These are phyloP conservation scores for Sphagnum tenellum DNA, from an alignment of 225 moss, liverwort and hornwort genomes.

Conservation along the genomic window DNA sequence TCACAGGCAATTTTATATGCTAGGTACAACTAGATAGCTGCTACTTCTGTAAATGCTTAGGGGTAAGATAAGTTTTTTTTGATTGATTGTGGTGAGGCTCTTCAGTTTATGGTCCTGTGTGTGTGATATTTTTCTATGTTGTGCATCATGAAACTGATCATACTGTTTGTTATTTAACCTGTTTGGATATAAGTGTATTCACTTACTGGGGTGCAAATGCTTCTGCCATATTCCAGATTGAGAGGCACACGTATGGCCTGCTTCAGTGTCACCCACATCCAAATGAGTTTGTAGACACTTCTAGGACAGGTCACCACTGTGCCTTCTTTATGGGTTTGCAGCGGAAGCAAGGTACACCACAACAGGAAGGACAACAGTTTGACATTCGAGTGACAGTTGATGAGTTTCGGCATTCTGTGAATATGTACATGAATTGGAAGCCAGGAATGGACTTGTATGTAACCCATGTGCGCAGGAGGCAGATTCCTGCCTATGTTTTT, in stretches of 20 bases:
- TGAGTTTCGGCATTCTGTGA: constrained; percentile 81
- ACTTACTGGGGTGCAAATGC: not conserved
- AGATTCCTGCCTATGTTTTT: constrained; percentile 85
- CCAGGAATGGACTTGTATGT: constrained; percentile 84
- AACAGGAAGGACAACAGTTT: constrained; percentile 73
- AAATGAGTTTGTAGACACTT: constrained; percentile 69
- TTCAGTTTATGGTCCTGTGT: too few species aligned
- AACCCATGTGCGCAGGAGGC: constrained; percentile 85
- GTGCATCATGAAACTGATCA: too few species aligned
- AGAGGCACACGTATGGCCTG: constrained; percentile 78
- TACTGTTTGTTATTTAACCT: too few species aligned
- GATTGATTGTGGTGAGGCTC: too few species aligned
- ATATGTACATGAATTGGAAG: constrained; percentile 74
- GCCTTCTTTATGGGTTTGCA: constrained; percentile 91
- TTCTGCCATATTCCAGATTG: constrained; percentile 31
- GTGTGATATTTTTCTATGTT: too few species aligned
- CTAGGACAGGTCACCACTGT: constrained; percentile 63
- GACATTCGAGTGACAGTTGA: constrained; percentile 85
- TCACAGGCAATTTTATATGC: too few species aligned
- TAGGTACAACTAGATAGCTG: too few species aligned
- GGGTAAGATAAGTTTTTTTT: too few species aligned
- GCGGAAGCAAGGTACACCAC: constrained; percentile 70
- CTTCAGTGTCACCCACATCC: constrained; percentile 98
- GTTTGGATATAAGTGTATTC: too few species aligned
- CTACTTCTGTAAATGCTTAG: too few species aligned